Base-by-base conservation (phyloP, 1,284 basidiomycete genomes). In the Trichosporon inkin region DNA sequence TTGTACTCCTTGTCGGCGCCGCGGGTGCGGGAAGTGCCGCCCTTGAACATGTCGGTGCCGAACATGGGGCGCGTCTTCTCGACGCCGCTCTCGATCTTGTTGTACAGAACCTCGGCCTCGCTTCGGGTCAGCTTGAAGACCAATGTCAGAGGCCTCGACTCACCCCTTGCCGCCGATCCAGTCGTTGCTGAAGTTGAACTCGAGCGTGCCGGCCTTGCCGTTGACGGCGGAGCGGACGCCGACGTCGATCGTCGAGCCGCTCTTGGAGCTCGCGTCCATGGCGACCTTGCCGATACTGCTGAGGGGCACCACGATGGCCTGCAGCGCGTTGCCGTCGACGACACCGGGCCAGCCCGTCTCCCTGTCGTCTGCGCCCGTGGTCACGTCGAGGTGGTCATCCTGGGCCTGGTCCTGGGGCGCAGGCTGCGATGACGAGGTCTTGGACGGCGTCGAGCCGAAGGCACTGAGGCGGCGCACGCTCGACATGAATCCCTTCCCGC, bases 161-260 rank as follows among this genome's bases (percentile, higher is more conserved):
- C 57, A 75, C 75, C 67, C 73, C 65, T 75, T 77, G 51, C 68
- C 72, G 28, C 74, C 74, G 35, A 77, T 68, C 73, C 71, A 77
- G 58, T 74, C 75, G 57, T 70, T 71, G 68, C 72, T 69, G 62
- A 77, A 77, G 56, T 75, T 73, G 60, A 77, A 72, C 53, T 66
- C 68, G 68, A 77, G 67, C 20, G 57, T 57, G 7, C 75, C 75
- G 0, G 67, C 58, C 61, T 73, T 73, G 39, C 62, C 65, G 1
- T 54, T 47, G 10, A 60, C 39, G 28, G 60, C 62, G 10, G 47
- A 54, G 24, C 34, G 40, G 19, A 65, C 54, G 14, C 22, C 38
- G 19, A 56, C 51, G 32, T 56, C 47, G 19, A 41, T 36, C 14
- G n/a, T 24, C 38, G 19, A 55, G 44, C 44, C 44, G 28, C 51